Evolutionary conservation across 495 filamentous ascomycete species (phyloP), one percentile per base, ranked within the genome.

Genomic region (Geopyxis carbonaria): DNA sequence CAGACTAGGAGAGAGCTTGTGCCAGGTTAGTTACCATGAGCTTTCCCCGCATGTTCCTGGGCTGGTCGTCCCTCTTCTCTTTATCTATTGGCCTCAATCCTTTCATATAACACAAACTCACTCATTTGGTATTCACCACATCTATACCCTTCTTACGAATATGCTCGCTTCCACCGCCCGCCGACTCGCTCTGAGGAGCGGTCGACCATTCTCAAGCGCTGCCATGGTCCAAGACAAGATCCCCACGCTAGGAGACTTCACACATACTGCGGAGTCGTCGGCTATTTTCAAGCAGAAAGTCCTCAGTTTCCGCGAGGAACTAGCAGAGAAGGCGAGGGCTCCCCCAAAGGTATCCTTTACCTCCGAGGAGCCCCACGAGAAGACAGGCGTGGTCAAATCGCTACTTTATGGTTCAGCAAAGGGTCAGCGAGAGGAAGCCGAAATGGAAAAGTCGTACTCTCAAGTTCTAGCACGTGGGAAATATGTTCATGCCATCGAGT

Each of bases 351-450:
- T 37, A n/a, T 40, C 43, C 22, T 16, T 45, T 30, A 18, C 31
- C 6, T 25, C 36, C 20, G 49, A 34, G 14, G 24, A 27, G 19
- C 31, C 23, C 9, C 1, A 23, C 6, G 20, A 36, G 18, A 48
- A 35, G 19, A n/a, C 30, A 14, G 52, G 47, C 11, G 46, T 56
- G 14, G 53, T 56, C 13, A 56, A 56, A 18, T 78, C 74, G 34
- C 68, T 97, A 34, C 89, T 97, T 57, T 95, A 97, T 59, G 89
- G 89, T 47, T 94, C 91, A 8, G 79, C 86, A 53, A 85, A 94
- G 56, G 91, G 87, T 3, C 72, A 83, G 45, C 75, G 89, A 59
- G 69, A 93, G 61, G 91, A 97, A 45, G 73, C 78, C 37, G 86
- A 93, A 62, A 86, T 97, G 52, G 84, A 95, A 65, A 74, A 82